Base-by-base conservation (phyloP, 139 green algal species). In the Parachlorella kessleri region DNA sequence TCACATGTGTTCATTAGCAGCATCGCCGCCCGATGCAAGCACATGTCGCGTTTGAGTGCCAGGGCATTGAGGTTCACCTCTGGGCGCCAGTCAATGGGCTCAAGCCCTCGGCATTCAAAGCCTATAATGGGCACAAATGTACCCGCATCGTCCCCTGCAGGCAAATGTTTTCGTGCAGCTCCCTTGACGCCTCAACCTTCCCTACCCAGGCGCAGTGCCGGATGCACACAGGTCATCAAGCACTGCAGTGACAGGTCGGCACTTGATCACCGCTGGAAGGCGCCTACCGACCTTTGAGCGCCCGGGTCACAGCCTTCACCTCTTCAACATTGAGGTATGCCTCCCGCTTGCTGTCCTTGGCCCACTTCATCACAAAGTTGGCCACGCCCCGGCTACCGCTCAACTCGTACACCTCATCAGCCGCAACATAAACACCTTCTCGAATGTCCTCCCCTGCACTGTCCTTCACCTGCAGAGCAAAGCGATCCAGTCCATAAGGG, bases 61-160 rank as follows among this genome's bases (percentile, higher is more conserved):
- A 38, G 68, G 23, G n/a, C 33, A 72, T 72, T n/a, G 37, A 35
- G 1, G 18, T 33, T 53, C 40, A 90, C 84, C 81, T 87, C 67
- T 67, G 86, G 90, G 41, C 86, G 74, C 78, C 83, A 96, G 32
- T 59, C 83, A 10, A 91, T 88, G 32, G 90, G 84, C 32, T 96
- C 92, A 63, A 96, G 59, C 14, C 93, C 93, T 0, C 93, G 73
- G 83, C 93, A 97, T 48, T 97, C 93, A 74, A 97, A 95, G 1
- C 80, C 92, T 8, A 94, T 82, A 6, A 97, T 84, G 23, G 89
- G 88, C 30, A 95, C 91, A 76, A 89, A 96, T 37, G 84, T 84
- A 53, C 86, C 79, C 4, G 84, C 80, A 53, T 94, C 89, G 4
- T 91, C 88, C 14, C 77, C 88, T 59, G 48, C 48, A 59, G 14